A percentile compares a stretch with the other conserved stretches of the same genome.
Conservation (phyloP, 208 protist genomes). For the Borovskyia barvae region DNA sequence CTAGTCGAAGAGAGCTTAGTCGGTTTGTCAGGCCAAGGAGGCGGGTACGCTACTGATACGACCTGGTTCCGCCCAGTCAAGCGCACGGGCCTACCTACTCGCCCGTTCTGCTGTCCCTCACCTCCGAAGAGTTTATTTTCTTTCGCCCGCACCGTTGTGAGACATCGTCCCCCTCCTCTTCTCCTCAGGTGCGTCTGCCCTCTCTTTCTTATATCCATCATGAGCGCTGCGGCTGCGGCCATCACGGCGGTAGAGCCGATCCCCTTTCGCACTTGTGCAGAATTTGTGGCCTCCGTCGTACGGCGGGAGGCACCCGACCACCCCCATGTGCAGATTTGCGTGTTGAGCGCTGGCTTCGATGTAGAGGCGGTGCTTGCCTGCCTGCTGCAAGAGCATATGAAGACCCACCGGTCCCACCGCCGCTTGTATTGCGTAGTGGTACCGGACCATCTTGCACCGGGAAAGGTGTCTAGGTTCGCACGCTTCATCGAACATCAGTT, state of each 20-base stretch:
- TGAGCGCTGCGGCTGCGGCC: neutral
- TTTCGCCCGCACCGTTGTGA: too few relatives aligned
- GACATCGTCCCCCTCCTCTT: too few relatives aligned
- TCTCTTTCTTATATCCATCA: neutral
- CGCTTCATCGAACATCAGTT: conserved; percentile 37
- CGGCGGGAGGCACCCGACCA: conserved; percentile 33
- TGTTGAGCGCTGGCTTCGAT: conserved; percentile 65
- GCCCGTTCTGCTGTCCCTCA: too few relatives aligned
- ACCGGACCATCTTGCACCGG: conserved; percentile 88
- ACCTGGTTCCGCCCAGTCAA: too few relatives aligned
- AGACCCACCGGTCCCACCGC: conserved; percentile 2
- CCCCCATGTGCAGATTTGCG: conserved; percentile 59
- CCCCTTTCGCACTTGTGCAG: conserved; percentile 15
- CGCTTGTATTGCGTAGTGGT: conserved; percentile 83
- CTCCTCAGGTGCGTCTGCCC: too few relatives aligned
- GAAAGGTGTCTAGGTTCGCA: conserved; percentile 88
- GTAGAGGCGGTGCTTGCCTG: conserved; percentile 45
- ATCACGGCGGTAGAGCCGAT: neutral
- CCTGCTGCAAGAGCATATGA: conserved; percentile 18
- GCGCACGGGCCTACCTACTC: too few relatives aligned
- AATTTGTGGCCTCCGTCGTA: conserved; percentile 39
- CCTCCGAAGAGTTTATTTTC: too few relatives aligned
- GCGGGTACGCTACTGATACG: too few relatives aligned
- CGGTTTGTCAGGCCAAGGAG: too few relatives aligned
- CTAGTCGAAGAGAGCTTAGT: too few relatives aligned